Base-by-base conservation (phyloP, 1,284 basidiomycete species). In the Salmacisia buchloeana region DNA sequence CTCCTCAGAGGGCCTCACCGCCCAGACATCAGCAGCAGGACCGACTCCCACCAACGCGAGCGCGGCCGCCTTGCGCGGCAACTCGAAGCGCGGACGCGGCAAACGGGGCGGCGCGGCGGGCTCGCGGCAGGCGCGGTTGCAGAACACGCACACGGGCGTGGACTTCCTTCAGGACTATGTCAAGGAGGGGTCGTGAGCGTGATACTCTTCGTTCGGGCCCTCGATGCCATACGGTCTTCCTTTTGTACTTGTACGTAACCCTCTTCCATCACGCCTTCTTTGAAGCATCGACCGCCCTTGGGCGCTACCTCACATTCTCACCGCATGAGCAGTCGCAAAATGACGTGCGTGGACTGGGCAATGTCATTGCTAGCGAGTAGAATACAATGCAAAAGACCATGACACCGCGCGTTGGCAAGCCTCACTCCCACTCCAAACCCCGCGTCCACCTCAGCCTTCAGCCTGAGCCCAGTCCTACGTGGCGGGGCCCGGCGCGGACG, bases 91-190 rank as follows among this genome's bases (percentile, higher is more conserved):
- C 36, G 49, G 49, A 21, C 45, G 65, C 35, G 64, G 62, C 10
- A 59, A 58, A 60, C 58, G 63, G 12, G 65, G 62, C 38, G 62
- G 65, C 10, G 33, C 39, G n/a, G 38, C 7, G 33, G 46, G 62
- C 23, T 18, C 39, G 18, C 45, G 62, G 23, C 56, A 87, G 74
- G 86, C 87, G 68, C 87, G 89, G 72, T 86, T 94, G 68, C 93
- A 91, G 58, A 94, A 94, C 74, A 88, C 88, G 31, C 49, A 54
- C 21, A 54, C 49, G 29, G 49, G 49, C 12, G 49, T 54, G 29
- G 49, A 54, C 27, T 54, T 54, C 29, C 27, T 54, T 1, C 49
- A 54, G 21, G 49, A 54, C 13, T 54, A 54, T 33, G 49, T 54
- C 49, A 54, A 54, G 29, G 49, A 54, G 27, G 49, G 34, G 5